A percentile compares a stretch with the other conserved stretches of the same genome.
phyloP scores from a whole-genome alignment of 2,329 filamentous ascomycete species.

The Fusarium sp. region DNA sequence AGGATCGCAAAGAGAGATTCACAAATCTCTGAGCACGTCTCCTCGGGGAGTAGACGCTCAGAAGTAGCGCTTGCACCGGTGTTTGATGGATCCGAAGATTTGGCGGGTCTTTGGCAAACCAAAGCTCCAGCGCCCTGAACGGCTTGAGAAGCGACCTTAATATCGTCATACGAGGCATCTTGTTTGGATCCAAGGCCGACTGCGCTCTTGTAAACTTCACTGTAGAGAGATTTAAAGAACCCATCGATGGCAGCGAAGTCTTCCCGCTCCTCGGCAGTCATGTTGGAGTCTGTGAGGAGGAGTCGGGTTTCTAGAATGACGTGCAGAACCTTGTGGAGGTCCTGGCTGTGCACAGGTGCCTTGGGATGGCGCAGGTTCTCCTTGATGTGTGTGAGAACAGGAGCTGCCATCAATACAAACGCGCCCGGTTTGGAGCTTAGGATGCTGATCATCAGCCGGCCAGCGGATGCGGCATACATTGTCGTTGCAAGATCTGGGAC shows the following conservation, averaged over 20 bases:
- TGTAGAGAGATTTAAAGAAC: slow-evolving; percentile 57
- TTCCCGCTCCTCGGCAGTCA: slow-evolving; percentile 52
- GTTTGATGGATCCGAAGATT: slow-evolving; percentile 13
- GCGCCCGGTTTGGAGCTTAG: slow-evolving; percentile 60
- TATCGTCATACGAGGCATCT: slow-evolving; percentile 52
- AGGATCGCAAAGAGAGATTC: slow-evolving; percentile 50
- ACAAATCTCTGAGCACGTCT: slow-evolving; percentile 55
- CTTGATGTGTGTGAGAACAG: slow-evolving; percentile 61
- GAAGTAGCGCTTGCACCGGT: slow-evolving; percentile 4
- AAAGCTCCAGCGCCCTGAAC: slow-evolving; percentile 60
- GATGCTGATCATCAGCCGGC: slow-evolving; percentile 64
- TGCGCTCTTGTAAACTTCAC: slow-evolving; percentile 56
- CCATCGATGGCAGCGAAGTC: slow-evolving; percentile 53
- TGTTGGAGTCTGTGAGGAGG: slow-evolving; percentile 51
- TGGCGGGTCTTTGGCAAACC: slow-evolving; percentile 54
- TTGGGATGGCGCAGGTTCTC: slow-evolving; percentile 64
- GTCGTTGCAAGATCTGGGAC: slow-evolving; percentile 64
- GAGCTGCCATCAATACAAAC: slow-evolving; percentile 61
- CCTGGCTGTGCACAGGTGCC: slow-evolving; percentile 62
- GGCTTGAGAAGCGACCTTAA: slow-evolving; percentile 57
- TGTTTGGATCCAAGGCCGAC: slow-evolving; percentile 49
- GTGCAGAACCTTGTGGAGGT: slow-evolving; percentile 63
- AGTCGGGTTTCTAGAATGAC: slow-evolving; percentile 62
- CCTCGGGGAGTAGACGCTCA: slow-evolving; percentile 51
- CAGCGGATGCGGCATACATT: slow-evolving; percentile 64